Evolutionary conservation across 176 grass and related monocot genomes (phyloP).

Genomic region (Leersia perrieri): DNA sequence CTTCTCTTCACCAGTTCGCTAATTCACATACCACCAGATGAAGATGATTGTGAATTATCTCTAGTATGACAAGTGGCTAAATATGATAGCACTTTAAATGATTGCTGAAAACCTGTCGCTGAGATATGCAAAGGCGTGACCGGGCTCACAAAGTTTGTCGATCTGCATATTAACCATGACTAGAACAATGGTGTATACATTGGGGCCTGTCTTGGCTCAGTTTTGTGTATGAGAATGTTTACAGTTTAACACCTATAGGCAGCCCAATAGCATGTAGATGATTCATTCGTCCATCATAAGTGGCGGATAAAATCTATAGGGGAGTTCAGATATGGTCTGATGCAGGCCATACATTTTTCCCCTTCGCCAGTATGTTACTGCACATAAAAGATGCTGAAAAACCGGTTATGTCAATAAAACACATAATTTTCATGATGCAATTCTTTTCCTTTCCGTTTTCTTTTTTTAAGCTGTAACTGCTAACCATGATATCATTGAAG

Average conservation of each 20-base stretch:
- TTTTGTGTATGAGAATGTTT: conserved; percentile 19
- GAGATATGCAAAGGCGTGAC: background rate
- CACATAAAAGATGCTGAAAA: background rate
- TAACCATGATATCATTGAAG: background rate
- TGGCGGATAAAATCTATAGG: background rate
- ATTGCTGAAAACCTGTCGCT: background rate
- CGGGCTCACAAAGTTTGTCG: background rate
- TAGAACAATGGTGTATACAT: background rate
- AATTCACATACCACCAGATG: conserved; percentile 10
- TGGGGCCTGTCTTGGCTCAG: conserved; percentile 11
- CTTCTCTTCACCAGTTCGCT: conserved; percentile 94
- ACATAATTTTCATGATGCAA: background rate
- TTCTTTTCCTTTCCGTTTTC: background rate
- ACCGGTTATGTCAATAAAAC: background rate
- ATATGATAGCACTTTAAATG: background rate
- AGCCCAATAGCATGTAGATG: conserved; percentile 3
- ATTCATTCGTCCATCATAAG: background rate
- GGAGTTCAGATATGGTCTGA: background rate
- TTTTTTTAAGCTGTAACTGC: too few species aligned
- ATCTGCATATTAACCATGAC: conserved; percentile 6
- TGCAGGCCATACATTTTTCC: background rate
- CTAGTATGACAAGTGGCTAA: conserved; percentile 25
- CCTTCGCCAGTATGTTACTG: background rate
- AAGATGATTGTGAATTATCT: conserved; percentile 11
- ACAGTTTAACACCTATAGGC: background rate